phyloP scores from a whole-genome alignment of 2,329 filamentous ascomycete species.

The Colletotrichum godetiae region DNA sequence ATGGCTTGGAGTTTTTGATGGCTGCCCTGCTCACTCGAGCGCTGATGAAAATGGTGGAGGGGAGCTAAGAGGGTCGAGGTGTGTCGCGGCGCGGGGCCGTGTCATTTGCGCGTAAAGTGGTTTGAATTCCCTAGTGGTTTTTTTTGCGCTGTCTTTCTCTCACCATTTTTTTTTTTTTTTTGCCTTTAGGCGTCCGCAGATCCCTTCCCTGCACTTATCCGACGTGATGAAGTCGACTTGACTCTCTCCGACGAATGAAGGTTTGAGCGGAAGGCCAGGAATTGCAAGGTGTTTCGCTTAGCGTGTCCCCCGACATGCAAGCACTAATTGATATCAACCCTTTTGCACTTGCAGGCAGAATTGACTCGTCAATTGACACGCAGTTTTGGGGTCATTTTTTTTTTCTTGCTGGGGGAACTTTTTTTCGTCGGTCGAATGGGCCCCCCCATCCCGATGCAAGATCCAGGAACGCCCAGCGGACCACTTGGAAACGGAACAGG shows the following conservation, averaged over 20 bases:
- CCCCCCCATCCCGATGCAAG: conserved; percentile 28
- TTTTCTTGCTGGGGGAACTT: conserved; percentile 1
- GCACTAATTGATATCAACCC: conserved; percentile 13
- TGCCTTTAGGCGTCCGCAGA: conserved; percentile 5
- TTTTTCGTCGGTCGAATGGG: conserved; percentile 16
- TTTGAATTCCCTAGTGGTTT: conserved; percentile 18
- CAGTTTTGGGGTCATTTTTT: conserved; percentile 7
- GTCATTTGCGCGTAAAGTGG: conserved; percentile 51
- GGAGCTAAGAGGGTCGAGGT: conserved; percentile 39
- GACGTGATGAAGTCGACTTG: conserved; percentile 26
- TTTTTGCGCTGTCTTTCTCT: conserved; percentile 7
- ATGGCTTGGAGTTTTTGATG: conserved; percentile 8
- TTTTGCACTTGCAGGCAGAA: conserved; percentile 20
- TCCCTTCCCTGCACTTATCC: conserved; percentile 41
- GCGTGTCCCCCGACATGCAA: conserved; percentile 34
- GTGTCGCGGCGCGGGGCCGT: conserved; percentile 37
- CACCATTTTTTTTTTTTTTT: neutral
- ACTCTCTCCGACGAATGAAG: conserved; percentile 25
- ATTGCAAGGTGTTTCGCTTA: conserved; percentile 29
- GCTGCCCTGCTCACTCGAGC: conserved; percentile 5
- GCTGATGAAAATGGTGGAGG: conserved; percentile 7
- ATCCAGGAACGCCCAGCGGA: conserved; percentile 37
- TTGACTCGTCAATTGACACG: conserved; percentile 36
- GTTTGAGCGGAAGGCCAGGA: conserved; percentile 18
- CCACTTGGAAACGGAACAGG: conserved; percentile 30